Percentiles rank a stretch among this genome's conserved stretches.
Evolutionary conservation across 768 basidiomycete genomes (phyloP).

Genomic region (Mrakia frigida): DNA sequence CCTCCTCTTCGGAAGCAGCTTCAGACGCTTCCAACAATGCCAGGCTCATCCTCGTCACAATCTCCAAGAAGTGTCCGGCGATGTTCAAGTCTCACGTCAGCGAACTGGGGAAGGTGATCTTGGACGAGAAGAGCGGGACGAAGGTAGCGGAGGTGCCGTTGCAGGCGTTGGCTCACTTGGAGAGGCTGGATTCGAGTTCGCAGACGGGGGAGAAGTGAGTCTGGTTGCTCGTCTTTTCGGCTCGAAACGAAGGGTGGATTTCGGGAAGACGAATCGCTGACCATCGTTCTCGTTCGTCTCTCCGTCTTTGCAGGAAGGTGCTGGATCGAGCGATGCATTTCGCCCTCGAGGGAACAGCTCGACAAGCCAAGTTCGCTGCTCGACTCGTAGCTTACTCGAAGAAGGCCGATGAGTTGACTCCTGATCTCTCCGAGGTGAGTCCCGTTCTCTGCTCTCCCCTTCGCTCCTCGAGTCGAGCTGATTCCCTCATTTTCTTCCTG

Average conservation of each 20-base stretch:
- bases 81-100: conserved; percentile 68
- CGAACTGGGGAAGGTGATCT: conserved; percentile 68
- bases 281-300: background rate
- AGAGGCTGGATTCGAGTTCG: conserved; percentile 56
- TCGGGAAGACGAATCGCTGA: background rate
- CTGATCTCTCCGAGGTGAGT: conserved; percentile 61
- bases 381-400: conserved; percentile 62
- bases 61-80: conserved; percentile 70
- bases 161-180: conserved; percentile 68
- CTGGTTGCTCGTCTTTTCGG: too few relatives aligned
- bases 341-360: conserved; percentile 56
- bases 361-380: conserved; percentile 79
- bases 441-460: background rate
- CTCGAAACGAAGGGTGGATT: too few relatives aligned
- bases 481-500: background rate
- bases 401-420: conserved; percentile 53
- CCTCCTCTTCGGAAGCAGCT: background rate
- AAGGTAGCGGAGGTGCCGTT: conserved; percentile 60
- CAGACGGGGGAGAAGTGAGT: conserved; percentile 64
- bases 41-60: conserved; percentile 43
- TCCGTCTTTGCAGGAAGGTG: conserved; percentile 5
- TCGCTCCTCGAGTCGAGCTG: background rate
- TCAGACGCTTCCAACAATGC: conserved; percentile 30
- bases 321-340: conserved; percentile 60
- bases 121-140: conserved; percentile 50